Percentiles rank a stretch among this genome's conserved stretches.
phyloP scores from a whole-genome alignment of 345 rosid genomes.

The Salix dunnii region DNA sequence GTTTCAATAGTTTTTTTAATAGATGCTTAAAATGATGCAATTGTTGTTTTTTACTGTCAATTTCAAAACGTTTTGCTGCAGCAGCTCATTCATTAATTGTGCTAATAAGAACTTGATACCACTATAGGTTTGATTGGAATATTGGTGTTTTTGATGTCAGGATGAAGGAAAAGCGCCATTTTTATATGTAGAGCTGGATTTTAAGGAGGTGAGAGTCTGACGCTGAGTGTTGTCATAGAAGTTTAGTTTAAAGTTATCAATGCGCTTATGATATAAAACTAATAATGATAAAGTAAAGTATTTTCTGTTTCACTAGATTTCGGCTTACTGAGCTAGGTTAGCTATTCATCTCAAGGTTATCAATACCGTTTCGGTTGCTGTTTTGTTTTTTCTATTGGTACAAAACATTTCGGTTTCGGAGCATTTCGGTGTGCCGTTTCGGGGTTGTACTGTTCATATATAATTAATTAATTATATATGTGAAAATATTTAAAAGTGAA shows the following conservation, averaged over 20 bases:
- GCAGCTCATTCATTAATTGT: neutral
- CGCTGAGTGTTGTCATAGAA: neutral
- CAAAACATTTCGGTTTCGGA: no score
- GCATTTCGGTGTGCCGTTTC: no score
- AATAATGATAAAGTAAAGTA: neutral
- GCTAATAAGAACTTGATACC: no score
- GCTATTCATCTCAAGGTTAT: neutral
- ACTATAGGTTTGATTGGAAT: neutral
- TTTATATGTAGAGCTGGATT: slow-evolving; percentile 91
- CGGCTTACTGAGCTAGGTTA: neutral
- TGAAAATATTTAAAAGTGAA: no score
- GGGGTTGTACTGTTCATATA: no score
- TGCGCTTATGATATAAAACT: no score
- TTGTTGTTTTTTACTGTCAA: no score
- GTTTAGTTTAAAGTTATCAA: neutral
- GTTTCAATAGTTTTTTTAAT: neutral
- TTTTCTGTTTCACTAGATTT: neutral
- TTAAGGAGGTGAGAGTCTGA: slow-evolving; percentile 65
- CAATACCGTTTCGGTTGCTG: no score
- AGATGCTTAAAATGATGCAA: neutral
- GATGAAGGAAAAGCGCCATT: slow-evolving; percentile 77
- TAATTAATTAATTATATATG: no score
- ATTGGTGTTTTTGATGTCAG: slow-evolving; percentile 34
- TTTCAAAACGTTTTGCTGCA: neutral
- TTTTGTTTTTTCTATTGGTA: no score